phyloP scores from a whole-genome alignment of 805 yeast species.

The Brettanomyces bruxellensis region DNA sequence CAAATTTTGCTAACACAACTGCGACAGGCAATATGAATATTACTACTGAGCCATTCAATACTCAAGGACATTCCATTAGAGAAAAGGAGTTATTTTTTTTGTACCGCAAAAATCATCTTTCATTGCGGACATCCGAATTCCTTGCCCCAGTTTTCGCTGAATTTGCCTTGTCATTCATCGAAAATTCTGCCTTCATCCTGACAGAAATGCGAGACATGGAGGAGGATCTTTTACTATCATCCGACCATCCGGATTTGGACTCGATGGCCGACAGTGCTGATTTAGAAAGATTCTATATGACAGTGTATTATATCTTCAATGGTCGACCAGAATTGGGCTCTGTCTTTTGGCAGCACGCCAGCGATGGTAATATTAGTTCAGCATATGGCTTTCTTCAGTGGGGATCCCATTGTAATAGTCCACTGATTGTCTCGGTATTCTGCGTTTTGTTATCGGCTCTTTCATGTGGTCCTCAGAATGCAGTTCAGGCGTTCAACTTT shows the following conservation, averaged over 20 bases:
- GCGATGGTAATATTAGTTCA: conserved; percentile 29
- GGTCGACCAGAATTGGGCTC: conserved; percentile 49
- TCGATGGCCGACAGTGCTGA: conserved; percentile 69
- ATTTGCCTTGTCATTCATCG: conserved; percentile 47
- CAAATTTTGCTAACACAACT: background rate
- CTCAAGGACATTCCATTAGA: too few relatives aligned
- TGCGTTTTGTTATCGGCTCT: conserved; percentile 72
- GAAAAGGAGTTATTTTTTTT: conserved; percentile 10
- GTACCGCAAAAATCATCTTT: conserved; percentile 14
- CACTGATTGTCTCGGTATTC: conserved; percentile 74
- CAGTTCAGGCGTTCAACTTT: conserved; percentile 43
- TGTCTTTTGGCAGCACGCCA: conserved; percentile 55
- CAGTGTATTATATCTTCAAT: conserved; percentile 60
- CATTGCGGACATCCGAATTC: conserved; percentile 24
- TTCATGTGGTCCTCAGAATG: conserved; percentile 48
- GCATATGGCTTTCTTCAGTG: conserved; percentile 77
- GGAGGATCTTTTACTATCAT: conserved; percentile 59
- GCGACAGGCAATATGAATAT: too few relatives aligned
- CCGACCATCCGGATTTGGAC: conserved; percentile 46
- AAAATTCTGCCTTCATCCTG: conserved; percentile 56
- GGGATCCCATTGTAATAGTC: conserved; percentile 74
- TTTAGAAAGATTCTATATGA: conserved; percentile 75
- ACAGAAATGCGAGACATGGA: conserved; percentile 64
- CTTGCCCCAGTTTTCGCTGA: conserved; percentile 36
- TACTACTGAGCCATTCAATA: too few relatives aligned